Percentiles rank a stretch among this genome's conserved stretches.
Evolutionary conservation across 257 asterid genomes (phyloP).

Genomic region (Scutellaria minor): DNA sequence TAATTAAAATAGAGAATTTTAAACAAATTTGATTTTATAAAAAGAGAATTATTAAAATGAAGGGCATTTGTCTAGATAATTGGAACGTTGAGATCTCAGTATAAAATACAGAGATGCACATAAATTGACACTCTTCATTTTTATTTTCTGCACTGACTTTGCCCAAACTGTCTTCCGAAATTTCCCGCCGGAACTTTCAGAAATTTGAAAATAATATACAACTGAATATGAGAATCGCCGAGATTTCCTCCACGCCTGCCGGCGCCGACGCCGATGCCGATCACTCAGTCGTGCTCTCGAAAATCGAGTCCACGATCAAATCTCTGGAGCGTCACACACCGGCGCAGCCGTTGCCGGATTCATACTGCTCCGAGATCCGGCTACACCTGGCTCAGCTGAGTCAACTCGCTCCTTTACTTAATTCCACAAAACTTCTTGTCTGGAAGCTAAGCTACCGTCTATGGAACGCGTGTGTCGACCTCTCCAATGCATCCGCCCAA

Average conservation of each 20-base stretch:
- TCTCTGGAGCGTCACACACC: constrained; percentile 63
- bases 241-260: constrained; percentile 47
- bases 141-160: no score
- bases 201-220: background rate
- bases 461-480: constrained; percentile 93
- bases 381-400: constrained; percentile 52
- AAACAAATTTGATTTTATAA: no score
- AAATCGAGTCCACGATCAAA: constrained; percentile 68
- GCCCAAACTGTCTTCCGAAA: constrained; percentile 15
- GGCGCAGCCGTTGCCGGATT: constrained; percentile 56
- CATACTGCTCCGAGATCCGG: constrained; percentile 66
- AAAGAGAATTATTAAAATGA: no score
- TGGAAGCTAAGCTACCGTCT: constrained; percentile 97
- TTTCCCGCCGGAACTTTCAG: constrained; percentile 59
- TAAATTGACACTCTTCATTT: background rate
- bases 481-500: constrained; percentile 63
- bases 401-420: constrained; percentile 70
- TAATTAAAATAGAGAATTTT: no score
- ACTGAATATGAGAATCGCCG: constrained; percentile 71
- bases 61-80: no score
- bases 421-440: constrained; percentile 63
- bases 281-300: constrained; percentile 52
- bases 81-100: no score
- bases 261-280: constrained; percentile 37
- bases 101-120: background rate